Conservation (phyloP, 2,329 filamentous ascomycete genomes). For the Hymenoscyphus infarciens region DNA sequence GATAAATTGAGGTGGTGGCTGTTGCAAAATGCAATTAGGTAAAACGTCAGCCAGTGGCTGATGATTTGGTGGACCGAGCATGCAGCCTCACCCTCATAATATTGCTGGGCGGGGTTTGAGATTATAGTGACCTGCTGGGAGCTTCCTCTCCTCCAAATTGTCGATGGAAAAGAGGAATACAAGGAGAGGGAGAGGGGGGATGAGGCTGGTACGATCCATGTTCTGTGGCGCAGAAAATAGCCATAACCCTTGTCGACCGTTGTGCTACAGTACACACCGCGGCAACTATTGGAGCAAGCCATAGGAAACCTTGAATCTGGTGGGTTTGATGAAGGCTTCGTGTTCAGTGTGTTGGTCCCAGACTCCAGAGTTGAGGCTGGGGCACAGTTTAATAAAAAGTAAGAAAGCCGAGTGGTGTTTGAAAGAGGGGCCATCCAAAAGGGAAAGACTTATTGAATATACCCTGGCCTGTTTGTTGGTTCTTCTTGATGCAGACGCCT, state of each 20-base stretch:
- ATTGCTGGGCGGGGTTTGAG: background rate
- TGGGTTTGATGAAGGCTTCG: background rate
- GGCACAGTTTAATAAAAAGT: background rate
- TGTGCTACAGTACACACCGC: background rate
- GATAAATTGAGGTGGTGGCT: background rate
- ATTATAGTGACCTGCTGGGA: no score
- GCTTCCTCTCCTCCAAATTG: no score
- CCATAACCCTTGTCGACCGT: background rate
- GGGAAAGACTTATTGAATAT: background rate
- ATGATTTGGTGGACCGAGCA: background rate
- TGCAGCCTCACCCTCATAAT: constrained; percentile 1
- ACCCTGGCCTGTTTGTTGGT: background rate
- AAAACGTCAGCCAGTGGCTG: background rate
- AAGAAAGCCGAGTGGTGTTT: background rate
- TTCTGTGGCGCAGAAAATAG: background rate
- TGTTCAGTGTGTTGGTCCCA: background rate
- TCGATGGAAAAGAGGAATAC: background rate
- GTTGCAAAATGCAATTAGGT: background rate
- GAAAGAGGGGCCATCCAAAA: background rate
- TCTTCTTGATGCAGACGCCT: background rate
- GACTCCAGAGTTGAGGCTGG: background rate
- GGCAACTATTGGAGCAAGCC: background rate
- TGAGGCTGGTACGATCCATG: background rate
- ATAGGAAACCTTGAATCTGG: background rate
- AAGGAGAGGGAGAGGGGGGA: background rate